Conservation (phyloP, 257 asterid species). For the Scutellaria minor region DNA sequence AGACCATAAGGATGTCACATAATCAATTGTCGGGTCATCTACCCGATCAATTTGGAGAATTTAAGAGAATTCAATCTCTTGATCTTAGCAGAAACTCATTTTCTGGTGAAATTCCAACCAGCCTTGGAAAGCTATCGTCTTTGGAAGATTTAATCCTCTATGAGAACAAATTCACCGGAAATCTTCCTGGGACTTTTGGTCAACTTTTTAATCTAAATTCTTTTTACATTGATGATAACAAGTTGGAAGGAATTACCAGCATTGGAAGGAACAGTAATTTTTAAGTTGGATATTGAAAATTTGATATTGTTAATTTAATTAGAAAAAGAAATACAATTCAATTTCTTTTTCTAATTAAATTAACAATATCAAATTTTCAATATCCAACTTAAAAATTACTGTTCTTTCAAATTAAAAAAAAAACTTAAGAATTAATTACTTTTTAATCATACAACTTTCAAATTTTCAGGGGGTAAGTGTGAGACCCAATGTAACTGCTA, state of each 20-base stretch:
- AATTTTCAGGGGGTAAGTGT: too few species aligned
- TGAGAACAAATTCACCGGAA: not conserved
- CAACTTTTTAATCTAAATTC: not conserved
- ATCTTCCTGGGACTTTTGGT: slow-evolving; percentile 23
- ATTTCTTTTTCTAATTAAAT: too few species aligned
- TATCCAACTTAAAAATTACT: too few species aligned
- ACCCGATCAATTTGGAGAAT: slow-evolving; percentile 25
- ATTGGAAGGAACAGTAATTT: too few species aligned
- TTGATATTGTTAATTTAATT: too few species aligned
- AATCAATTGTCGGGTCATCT: slow-evolving; percentile 23
- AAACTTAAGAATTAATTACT: too few species aligned
- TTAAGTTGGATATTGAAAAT: too few species aligned
- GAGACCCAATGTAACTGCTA: too few species aligned
- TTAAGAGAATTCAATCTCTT: slow-evolving; percentile 12
- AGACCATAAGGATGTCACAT: not conserved
- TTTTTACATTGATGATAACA: slow-evolving; percentile 7
- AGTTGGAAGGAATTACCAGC: slow-evolving; percentile 19
- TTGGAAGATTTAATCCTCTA: not conserved
- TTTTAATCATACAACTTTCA: too few species aligned
- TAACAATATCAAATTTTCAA: too few species aligned
- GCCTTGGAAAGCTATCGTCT: slow-evolving; percentile 18
- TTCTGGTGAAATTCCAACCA: slow-evolving; percentile 6
- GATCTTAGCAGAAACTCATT: slow-evolving; percentile 8
- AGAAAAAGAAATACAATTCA: too few species aligned
- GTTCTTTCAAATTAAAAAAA: too few species aligned